Percentiles rank a stretch among this genome's conserved stretches.
Conservation (phyloP, 2,329 filamentous ascomycete genomes). For the Pyricularia pennisetigena region DNA sequence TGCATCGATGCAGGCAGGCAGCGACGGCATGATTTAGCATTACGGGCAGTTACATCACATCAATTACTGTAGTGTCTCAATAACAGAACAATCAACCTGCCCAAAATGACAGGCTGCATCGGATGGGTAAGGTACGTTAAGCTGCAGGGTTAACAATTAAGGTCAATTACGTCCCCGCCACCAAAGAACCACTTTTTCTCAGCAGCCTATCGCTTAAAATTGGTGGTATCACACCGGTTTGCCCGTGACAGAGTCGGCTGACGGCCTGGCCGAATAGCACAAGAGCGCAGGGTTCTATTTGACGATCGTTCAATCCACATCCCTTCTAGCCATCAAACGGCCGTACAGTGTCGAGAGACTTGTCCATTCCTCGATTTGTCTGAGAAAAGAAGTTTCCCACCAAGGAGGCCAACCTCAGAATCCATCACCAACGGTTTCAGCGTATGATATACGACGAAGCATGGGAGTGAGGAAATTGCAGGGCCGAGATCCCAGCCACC, state of each 20-base stretch:
- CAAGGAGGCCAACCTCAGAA: background rate
- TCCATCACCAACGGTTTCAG: background rate
- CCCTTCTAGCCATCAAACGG: background rate
- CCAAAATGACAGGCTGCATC: background rate
- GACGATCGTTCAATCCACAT: background rate
- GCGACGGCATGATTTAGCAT: no score
- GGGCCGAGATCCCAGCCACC: background rate
- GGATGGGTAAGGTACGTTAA: background rate
- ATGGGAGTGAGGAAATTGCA: background rate
- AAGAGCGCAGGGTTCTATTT: background rate
- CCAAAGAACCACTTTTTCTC: background rate
- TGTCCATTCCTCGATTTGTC: no score
- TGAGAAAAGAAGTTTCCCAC: no score
- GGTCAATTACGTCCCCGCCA: background rate
- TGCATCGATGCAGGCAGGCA: background rate
- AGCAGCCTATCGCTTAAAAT: background rate
- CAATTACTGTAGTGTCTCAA: background rate
- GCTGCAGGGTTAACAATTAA: background rate
- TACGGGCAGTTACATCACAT: no score
- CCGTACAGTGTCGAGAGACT: background rate
- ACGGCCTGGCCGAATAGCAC: background rate
- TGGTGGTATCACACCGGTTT: background rate
- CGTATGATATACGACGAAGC: background rate
- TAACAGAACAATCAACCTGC: background rate
- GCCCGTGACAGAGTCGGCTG: background rate